Evolutionary conservation across 1,284 basidiomycete species (phyloP).

Genomic region (Cryptococcus jaspeensis): DNA sequence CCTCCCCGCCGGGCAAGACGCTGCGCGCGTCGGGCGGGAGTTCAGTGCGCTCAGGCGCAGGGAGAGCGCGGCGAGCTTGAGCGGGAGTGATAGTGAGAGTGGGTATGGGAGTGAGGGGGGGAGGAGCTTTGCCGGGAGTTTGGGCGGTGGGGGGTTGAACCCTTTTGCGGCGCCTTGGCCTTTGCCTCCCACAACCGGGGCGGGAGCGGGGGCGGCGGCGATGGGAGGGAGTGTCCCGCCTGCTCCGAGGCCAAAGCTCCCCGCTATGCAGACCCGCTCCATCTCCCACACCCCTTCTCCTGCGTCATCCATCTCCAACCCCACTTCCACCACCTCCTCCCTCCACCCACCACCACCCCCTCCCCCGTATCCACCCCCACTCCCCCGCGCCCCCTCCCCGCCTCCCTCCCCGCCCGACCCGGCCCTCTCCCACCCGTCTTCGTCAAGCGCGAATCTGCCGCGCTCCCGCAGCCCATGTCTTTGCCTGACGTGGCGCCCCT

Average conservation of each 20-base stretch:
- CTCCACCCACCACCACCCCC: neutral
- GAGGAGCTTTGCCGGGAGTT: neutral
- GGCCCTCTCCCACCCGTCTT: slow-evolving; percentile 31
- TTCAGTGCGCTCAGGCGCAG: neutral
- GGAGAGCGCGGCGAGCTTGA: neutral
- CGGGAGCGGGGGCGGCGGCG: too few relatives aligned
- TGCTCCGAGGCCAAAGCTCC: neutral
- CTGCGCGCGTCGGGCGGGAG: too few relatives aligned
- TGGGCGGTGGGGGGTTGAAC: neutral
- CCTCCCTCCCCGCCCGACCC: slow-evolving; percentile 27
- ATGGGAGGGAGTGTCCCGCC: neutral
- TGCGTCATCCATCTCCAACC: neutral
- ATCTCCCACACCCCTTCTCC: too few relatives aligned
- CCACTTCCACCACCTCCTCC: neutral
- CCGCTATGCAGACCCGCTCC: neutral
- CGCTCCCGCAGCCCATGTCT: slow-evolving; percentile 38
- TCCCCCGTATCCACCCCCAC: neutral
- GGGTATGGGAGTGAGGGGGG: neutral
- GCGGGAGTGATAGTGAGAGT: neutral
- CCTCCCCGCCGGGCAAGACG: neutral
- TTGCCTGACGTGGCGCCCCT: slow-evolving; percentile 33
- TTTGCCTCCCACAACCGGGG: neutral
- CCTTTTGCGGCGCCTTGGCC: slow-evolving; percentile 1
- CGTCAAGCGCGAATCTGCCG: slow-evolving; percentile 33
- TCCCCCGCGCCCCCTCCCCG: slow-evolving; percentile 12